These are phyloP conservation scores for Sphagnum fallax DNA, from an alignment of 228 moss, liverwort and hornwort genomes.

Conservation along the genomic window DNA sequence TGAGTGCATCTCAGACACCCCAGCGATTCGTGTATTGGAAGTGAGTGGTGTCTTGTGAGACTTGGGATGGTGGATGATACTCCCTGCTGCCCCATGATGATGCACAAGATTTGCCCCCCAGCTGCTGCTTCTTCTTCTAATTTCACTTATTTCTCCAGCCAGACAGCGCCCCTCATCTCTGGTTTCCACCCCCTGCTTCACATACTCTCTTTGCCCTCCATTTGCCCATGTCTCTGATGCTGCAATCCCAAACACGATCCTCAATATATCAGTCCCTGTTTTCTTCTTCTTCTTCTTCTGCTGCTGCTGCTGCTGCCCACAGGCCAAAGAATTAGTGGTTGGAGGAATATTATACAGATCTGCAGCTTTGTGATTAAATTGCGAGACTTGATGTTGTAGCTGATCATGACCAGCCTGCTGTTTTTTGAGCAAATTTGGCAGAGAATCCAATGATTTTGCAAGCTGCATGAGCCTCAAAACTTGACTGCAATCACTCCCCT, in stretches of 20 bases:
- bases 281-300: neutral
- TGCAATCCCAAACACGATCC: conserved; percentile 67
- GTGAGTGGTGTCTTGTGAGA: conserved; percentile 58
- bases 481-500: conserved; percentile 14
- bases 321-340: neutral
- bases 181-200: conserved; percentile 82
- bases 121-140: conserved; percentile 6
- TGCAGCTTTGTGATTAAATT: neutral
- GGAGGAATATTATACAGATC: neutral
- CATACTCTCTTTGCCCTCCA: conserved; percentile 19
- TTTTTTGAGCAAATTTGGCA: too few species aligned
- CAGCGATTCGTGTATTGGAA: conserved; percentile 49
- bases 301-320: neutral
- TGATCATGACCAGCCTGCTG: too few species aligned
- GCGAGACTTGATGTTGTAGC: too few species aligned
- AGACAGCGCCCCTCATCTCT: conserved; percentile 48
- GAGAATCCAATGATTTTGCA: neutral
- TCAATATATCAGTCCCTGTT: conserved; percentile 11
- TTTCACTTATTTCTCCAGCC: conserved; percentile 38
- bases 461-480: neutral
- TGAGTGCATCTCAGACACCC: conserved; percentile 42
- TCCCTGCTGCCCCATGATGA: neutral
- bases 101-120: neutral
- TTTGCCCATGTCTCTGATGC: conserved; percentile 49
- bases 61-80: conserved; percentile 50